Evolutionary conservation across 306 rosid species (phyloP).

Genomic region (Prinsepia uniflora): DNA sequence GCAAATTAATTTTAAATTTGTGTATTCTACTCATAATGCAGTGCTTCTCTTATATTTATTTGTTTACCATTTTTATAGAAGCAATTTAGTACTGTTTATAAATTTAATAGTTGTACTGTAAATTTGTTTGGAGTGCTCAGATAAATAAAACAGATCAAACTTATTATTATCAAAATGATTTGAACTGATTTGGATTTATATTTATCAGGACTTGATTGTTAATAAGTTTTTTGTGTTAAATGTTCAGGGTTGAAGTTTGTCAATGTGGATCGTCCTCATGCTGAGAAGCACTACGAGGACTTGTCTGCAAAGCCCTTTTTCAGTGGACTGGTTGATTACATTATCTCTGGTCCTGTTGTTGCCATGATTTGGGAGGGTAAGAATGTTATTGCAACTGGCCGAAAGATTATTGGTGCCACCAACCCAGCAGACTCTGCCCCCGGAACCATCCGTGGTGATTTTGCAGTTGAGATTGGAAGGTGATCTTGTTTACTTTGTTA

Average conservation of each 20-base stretch:
- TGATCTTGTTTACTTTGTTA: conserved; percentile 6
- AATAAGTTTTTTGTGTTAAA: background rate
- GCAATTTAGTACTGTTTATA: no score
- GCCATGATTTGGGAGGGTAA: conserved; percentile 99
- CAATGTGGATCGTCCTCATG: conserved; percentile 74
- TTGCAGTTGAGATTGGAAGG: conserved; percentile 91
- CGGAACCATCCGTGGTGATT: conserved; percentile 93
- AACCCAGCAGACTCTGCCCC: conserved; percentile 89
- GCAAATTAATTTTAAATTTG: background rate
- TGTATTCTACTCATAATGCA: no score
- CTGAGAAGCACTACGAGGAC: conserved; percentile 85
- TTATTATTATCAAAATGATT: no score
- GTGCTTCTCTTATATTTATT: no score
- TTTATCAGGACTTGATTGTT: background rate
- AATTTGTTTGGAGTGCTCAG: background rate
- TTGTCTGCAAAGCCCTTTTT: conserved; percentile 93
- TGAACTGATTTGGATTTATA: background rate
- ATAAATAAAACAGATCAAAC: no score
- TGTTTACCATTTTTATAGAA: no score
- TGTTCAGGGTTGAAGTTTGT: conserved; percentile 70
- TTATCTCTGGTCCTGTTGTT: conserved; percentile 84
- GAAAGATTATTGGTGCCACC: conserved; percentile 92
- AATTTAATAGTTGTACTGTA: background rate
- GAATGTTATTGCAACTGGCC: conserved; percentile 65
- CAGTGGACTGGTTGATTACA: conserved; percentile 77